These are phyloP conservation scores for Melastoma malabathricum DNA, from an alignment of 345 rosid species.

Conservation along the genomic window DNA sequence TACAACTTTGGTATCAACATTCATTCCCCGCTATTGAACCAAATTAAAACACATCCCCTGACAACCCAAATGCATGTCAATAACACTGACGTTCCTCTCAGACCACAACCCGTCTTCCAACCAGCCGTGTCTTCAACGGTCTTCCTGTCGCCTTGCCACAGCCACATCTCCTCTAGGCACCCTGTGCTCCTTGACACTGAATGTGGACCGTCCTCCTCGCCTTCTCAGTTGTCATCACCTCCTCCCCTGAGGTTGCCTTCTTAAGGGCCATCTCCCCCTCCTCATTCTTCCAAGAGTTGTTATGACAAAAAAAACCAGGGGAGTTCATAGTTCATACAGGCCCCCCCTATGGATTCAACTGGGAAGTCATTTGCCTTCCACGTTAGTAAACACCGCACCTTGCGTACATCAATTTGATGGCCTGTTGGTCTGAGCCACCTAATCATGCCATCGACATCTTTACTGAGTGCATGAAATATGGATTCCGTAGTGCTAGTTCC, in stretches of 20 bases:
- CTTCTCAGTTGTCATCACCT: slow-evolving; percentile 46
- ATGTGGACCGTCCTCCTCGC: slow-evolving; percentile 68
- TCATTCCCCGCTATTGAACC: background rate
- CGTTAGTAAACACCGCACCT: too few relatives aligned
- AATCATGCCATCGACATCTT: too few relatives aligned
- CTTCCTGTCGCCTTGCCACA: slow-evolving; percentile 19
- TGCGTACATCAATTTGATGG: too few relatives aligned
- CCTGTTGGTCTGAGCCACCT: too few relatives aligned
- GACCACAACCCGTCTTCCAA: background rate
- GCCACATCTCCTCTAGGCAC: slow-evolving; percentile 28
- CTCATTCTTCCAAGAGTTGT: slow-evolving; percentile 32
- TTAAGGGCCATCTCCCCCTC: slow-evolving; percentile 47
- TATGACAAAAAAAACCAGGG: slow-evolving; percentile 18
- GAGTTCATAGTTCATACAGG: too few relatives aligned
- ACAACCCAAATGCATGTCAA: background rate
- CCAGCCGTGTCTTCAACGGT: slow-evolving; percentile 9
- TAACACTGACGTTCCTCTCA: background rate
- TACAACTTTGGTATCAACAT: too few relatives aligned
- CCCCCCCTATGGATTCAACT: slow-evolving; percentile 52
- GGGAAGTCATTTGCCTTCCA: slow-evolving; percentile 55
- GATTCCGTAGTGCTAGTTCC: too few relatives aligned
- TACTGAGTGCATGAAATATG: too few relatives aligned
- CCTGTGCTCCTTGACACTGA: slow-evolving; percentile 51
- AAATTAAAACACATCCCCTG: background rate
- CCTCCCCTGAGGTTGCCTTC: slow-evolving; percentile 66